Base-by-base conservation (phyloP, 345 rosid genomes). In the Populus simonii region DNA sequence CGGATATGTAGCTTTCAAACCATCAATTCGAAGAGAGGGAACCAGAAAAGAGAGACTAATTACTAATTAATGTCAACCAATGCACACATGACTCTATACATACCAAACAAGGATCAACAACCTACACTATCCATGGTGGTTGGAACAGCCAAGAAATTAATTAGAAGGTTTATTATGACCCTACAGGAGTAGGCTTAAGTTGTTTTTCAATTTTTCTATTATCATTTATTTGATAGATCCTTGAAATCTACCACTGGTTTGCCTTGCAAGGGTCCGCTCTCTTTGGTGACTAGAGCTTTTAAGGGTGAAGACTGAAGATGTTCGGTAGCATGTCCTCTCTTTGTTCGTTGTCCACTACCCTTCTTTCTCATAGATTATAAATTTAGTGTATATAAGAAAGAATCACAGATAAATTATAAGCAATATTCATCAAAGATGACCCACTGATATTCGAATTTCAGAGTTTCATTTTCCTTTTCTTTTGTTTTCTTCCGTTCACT, bases 111-210 rank as follows among this genome's bases (percentile, higher is more conserved):
- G 29, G 29, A 57, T 57, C 29, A 57, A 57, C 63, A n/a, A 57
- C 29, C 6, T 22, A 9, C 63, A 3, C 23, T 8, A 57, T n/a
- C 16, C 15, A 2, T 62, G 75, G 80, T 71, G 8, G 75, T 71
- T 77, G 74, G n/a, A 71, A n/a, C 49, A 61, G 75, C 51, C 23
- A 16, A 43, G 53, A 61, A 45, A 76, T 59, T 25, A 31, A 76
- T 59, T 25, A n/a, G 4, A 9, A 1, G 25, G 18, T 1, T 18
- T 13, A 39, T 29, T 39, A 7, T 77, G 70, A 22, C 80, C 74
- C 79, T 7, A 20, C 59, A 53, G 1, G 55, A 49, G 55, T 1
- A 49, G 22, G 55, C 8, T 43, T 12, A 43, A 38, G 13, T 11
- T 10, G 47, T 2, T 11, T 2, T 43, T 0, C 0, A 13, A n/a